phyloP scores from a whole-genome alignment of 768 basidiomycete genomes.

The Obba rivulosa region DNA sequence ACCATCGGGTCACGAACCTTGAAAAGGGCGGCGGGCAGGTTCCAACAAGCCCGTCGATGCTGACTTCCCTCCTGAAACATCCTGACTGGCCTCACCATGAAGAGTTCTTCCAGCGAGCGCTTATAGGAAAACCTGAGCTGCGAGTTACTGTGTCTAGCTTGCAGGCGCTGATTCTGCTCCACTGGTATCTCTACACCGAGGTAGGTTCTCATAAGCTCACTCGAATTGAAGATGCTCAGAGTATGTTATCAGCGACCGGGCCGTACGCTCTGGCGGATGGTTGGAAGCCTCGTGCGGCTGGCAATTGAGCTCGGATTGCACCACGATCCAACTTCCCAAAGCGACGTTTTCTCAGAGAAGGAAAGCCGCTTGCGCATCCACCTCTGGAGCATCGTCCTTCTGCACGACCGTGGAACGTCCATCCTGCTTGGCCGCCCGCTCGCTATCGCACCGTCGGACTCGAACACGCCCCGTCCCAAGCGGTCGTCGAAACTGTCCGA shows the following conservation, averaged over 20 bases:
- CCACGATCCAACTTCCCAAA: slow-evolving; percentile 72
- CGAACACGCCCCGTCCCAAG: slow-evolving; percentile 70
- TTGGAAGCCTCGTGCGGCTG: slow-evolving; percentile 77
- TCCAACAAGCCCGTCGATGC: slow-evolving; percentile 28
- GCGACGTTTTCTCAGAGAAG: slow-evolving; percentile 58
- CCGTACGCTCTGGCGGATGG: slow-evolving; percentile 84
- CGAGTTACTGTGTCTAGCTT: slow-evolving; percentile 78
- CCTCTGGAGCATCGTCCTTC: slow-evolving; percentile 79
- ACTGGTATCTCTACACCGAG: slow-evolving; percentile 90
- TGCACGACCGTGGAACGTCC: slow-evolving; percentile 86
- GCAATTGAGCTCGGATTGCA: slow-evolving; percentile 82
- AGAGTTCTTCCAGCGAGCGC: slow-evolving; percentile 78
- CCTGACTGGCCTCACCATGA: slow-evolving; percentile 73
- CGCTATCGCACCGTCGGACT: slow-evolving; percentile 74
- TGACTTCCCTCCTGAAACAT: slow-evolving; percentile 58
- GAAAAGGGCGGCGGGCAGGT: slow-evolving; percentile 38
- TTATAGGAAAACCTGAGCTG: slow-evolving; percentile 75
- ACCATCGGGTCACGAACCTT: slow-evolving; percentile 55
- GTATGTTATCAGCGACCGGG: slow-evolving; percentile 63
- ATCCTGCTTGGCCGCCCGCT: slow-evolving; percentile 83
- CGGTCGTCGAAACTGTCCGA: slow-evolving; percentile 38
- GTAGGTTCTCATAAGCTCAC: too few relatives aligned
- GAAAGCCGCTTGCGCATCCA: slow-evolving; percentile 77
- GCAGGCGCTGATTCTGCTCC: slow-evolving; percentile 77
- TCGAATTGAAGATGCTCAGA: slow-evolving; percentile 2